Percentiles rank a stretch among this genome's conserved stretches.
Conservation (phyloP, 176 grass and related monocot genomes). For the barley (Hordeum vulgare) region MorexV3_pseudomolecules_assembly NC_058519.1:390792657-390793156, state of each 20-base stretch:
- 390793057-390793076: conserved; percentile 76
- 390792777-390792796: not conserved
- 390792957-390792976: not conserved
- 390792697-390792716: not conserved
- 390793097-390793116: conserved; percentile 54
- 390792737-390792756: not conserved
- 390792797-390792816: not conserved
- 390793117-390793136: conserved; percentile 50
- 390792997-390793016: conserved; percentile 93
- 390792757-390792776: not conserved
- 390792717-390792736: not conserved
- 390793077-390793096: conserved; percentile 77
- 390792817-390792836: not conserved
- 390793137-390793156: conserved; percentile 59
- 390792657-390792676: not conserved
- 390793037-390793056: conserved; percentile 71
- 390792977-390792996: conserved; percentile 34
- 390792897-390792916: not conserved
- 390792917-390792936: not conserved
- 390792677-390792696: not conserved
- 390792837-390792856: not conserved
- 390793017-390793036: conserved; percentile 58
- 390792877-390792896: not conserved
- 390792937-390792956: not conserved
- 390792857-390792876: not conserved